A percentile compares a stretch with the other conserved stretches of the same genome.
Conservation (phyloP, 2,329 filamentous ascomycete genomes). For the Huntiella abstrusa region DNA sequence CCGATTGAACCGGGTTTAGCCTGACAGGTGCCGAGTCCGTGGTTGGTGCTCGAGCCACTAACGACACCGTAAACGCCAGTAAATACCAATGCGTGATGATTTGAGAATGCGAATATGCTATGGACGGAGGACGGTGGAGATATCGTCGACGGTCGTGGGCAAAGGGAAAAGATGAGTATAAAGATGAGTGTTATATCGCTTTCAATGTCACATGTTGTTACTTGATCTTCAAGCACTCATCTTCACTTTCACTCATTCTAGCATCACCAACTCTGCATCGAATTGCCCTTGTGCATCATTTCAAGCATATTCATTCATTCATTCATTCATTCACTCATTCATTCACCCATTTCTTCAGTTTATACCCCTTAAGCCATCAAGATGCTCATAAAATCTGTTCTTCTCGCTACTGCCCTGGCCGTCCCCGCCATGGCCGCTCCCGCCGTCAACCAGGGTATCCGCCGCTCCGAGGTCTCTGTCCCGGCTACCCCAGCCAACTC, state of each 20-base stretch:
- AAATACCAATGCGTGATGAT: too few relatives aligned
- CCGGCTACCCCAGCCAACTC: background rate
- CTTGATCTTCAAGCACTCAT: slow-evolving; percentile 1
- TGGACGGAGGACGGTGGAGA: too few relatives aligned
- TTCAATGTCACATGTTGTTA: too few relatives aligned
- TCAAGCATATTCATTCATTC: background rate
- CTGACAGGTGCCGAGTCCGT: too few relatives aligned
- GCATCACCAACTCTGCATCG: background rate
- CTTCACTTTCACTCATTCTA: background rate
- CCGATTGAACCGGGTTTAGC: too few relatives aligned
- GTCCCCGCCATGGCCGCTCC: background rate
- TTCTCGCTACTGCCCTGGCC: background rate
- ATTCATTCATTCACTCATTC: background rate
- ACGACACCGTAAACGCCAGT: too few relatives aligned
- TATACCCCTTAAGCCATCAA: background rate
- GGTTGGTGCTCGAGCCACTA: too few relatives aligned
- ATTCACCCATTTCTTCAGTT: background rate
- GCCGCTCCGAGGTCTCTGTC: background rate
- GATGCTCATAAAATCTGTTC: background rate
- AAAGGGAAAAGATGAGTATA: too few relatives aligned
- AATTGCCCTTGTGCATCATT: background rate
- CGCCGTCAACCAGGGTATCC: background rate
- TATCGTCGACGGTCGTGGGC: too few relatives aligned
- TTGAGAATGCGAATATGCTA: too few relatives aligned
- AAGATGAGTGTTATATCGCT: too few relatives aligned